Base-by-base conservation (phyloP, 2,329 filamentous ascomycete genomes). In the Paecilomyces variotii region DNA sequence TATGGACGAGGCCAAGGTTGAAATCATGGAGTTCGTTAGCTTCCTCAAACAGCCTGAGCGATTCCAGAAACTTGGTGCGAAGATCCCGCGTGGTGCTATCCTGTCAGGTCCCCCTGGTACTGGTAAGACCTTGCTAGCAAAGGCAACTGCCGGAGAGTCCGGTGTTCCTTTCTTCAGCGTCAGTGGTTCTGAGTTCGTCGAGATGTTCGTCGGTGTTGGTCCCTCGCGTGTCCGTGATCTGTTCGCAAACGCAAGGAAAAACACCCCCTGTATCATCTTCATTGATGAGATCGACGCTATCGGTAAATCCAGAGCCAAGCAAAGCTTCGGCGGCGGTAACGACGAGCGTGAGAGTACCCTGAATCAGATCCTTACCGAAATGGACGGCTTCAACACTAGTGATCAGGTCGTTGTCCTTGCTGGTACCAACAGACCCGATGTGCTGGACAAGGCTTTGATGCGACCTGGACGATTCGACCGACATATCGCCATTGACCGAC, bases 281-380 rank as follows among this genome's bases (percentile, higher is more conserved):
- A 97, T 99, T 65, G 94, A 99, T 72, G 94, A 99, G 76, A 99
- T 99, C 67, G 94, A 99, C 73, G 94, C 94, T 59, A 97, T 99
- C 68, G 94, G 94, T 67, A 91, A 92, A 72, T 89, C 93, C 57
- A 86, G 94, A 77, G 82, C 87, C 25, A 95, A 96, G 71, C 85
- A 87, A 35, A 88, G 87, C 63, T 90, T 90, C 59, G 88, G 89
- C 45, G 92, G 93, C 63, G 94, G 94, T 61, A 97, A 97, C 70
- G 94, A 99, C 71, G 94, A 99, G 78, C 88, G 94, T 61, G 94
- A 99, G 78, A 90, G 90, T 54, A 99, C 94, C 0, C 86, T 99
- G 28, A 99, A 99, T 76, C 94, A 99, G 78, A 97, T 99, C 61
- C 80, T 99, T 57, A 99, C 94, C 0, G 94, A 99, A 75, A 99